These are phyloP conservation scores for Gomphus bonarii DNA, from an alignment of 1,284 basidiomycete species.

Conservation along the genomic window DNA sequence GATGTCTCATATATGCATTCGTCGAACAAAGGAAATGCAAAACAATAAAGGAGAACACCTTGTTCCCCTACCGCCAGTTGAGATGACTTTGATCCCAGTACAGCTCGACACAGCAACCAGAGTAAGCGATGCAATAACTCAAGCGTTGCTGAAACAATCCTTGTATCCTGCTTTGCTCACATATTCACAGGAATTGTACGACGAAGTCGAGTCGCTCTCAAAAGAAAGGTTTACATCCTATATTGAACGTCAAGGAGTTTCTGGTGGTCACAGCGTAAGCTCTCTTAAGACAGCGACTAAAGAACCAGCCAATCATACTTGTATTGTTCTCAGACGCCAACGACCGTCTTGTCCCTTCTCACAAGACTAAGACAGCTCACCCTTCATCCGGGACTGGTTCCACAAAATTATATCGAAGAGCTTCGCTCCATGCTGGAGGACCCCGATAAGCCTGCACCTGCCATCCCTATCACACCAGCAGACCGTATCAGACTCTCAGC, in stretches of 20 bases:
- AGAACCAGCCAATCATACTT: background rate
- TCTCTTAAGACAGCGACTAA: slow-evolving; percentile 14
- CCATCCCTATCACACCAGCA: slow-evolving; percentile 34
- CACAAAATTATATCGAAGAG: slow-evolving; percentile 65
- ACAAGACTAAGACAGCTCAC: slow-evolving; percentile 82
- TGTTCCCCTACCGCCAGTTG: slow-evolving; percentile 69
- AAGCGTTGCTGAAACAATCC: background rate
- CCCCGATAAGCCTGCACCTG: slow-evolving; percentile 18
- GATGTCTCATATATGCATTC: slow-evolving; percentile 77
- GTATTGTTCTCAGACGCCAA: slow-evolving; percentile 38
- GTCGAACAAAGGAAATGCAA: slow-evolving; percentile 88
- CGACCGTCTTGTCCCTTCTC: slow-evolving; percentile 70
- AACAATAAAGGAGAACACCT: slow-evolving; percentile 63
- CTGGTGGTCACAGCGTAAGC: slow-evolving; percentile 26
- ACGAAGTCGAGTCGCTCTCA: slow-evolving; percentile 59
- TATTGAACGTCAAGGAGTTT: slow-evolving; percentile 27
- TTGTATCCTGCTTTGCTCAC: background rate
- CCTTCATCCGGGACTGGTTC: slow-evolving; percentile 72
- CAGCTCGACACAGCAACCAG: slow-evolving; percentile 56
- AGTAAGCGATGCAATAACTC: slow-evolving; percentile 27
- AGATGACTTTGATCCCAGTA: slow-evolving; percentile 65
- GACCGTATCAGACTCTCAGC: slow-evolving; percentile 49
- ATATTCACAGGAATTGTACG: slow-evolving; percentile 54
- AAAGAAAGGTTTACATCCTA: slow-evolving; percentile 50
- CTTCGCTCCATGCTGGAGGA: slow-evolving; percentile 31